Percentiles rank a stretch among this genome's conserved stretches.
These are phyloP conservation scores for Marasmius tenuissimus DNA, from an alignment of 1,284 basidiomycete genomes.

Conservation along the genomic window DNA sequence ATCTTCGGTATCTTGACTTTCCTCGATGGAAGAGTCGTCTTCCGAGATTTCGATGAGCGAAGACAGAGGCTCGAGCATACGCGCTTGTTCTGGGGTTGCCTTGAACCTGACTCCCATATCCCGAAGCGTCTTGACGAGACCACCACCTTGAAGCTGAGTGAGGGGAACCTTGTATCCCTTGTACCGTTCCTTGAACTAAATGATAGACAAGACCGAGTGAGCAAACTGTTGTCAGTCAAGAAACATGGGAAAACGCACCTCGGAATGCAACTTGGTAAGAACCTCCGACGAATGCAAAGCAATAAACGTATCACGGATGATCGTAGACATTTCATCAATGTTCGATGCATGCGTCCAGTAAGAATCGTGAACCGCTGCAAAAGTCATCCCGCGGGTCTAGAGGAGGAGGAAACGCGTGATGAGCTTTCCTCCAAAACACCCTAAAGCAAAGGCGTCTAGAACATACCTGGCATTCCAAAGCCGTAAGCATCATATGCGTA, in stretches of 20 bases:
- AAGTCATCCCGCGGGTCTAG: constrained; percentile 72
- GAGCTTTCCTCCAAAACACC: background rate
- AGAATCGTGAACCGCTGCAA: constrained; percentile 97
- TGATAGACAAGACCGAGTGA: background rate
- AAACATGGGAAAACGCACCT: constrained; percentile 43
- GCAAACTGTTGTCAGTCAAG: background rate
- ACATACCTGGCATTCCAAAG: constrained; percentile 83
- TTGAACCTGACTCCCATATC: constrained; percentile 43
- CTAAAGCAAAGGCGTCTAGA: constrained; percentile 1
- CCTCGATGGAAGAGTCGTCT: constrained; percentile 18
- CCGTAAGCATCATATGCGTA: constrained; percentile 98
- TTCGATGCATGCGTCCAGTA: constrained; percentile 97
- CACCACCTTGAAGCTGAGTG: constrained; percentile 38
- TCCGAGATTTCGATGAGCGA: constrained; percentile 32
- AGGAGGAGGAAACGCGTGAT: background rate
- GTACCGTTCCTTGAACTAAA: constrained; percentile 81
- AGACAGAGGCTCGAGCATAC: constrained; percentile 27
- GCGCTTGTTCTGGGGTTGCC: constrained; percentile 39
- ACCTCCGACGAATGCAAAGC: constrained; percentile 89
- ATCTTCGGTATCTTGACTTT: constrained; percentile 20
- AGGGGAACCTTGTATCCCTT: constrained; percentile 75
- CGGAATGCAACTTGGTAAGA: constrained; percentile 57
- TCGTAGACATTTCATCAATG: constrained; percentile 87
- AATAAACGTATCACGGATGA: constrained; percentile 94
- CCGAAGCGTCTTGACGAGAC: constrained; percentile 37